A percentile compares a stretch with the other conserved stretches of the same genome.
These are phyloP conservation scores for Avena insularis DNA, from an alignment of 176 grass and related monocot species.

Conservation along the genomic window DNA sequence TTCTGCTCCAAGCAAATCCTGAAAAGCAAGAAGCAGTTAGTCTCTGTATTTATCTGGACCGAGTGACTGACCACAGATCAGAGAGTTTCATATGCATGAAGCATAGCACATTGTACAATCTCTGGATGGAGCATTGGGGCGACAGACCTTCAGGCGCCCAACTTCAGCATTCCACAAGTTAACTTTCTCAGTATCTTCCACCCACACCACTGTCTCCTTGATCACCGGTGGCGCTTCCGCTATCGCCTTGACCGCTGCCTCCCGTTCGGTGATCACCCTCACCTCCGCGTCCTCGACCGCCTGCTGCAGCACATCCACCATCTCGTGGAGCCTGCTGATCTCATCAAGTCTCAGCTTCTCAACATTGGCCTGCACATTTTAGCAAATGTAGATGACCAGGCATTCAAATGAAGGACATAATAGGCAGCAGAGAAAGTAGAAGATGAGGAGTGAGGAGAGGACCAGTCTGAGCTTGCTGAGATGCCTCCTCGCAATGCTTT, in stretches of 20 bases:
- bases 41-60: background rate
- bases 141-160: conserved; percentile 57
- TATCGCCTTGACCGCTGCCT: conserved; percentile 51
- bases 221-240: conserved; percentile 48
- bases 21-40: background rate
- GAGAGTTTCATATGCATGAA: background rate
- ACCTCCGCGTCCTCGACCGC: conserved; percentile 53
- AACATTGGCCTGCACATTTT: conserved; percentile 44
- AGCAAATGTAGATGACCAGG: background rate
- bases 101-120: conserved; percentile 23
- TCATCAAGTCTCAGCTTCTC: conserved; percentile 51
- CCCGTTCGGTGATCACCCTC: conserved; percentile 39
- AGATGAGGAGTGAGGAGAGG: background rate
- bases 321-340: conserved; percentile 53
- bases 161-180: conserved; percentile 41
- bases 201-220: conserved; percentile 50
- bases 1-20: conserved; percentile 60
- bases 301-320: conserved; percentile 64
- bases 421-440: background rate
- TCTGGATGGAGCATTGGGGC: conserved; percentile 3
- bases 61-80: background rate
- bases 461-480: conserved; percentile 63
- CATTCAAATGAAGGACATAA: background rate
- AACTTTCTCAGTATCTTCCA: conserved; percentile 50
- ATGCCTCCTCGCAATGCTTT: conserved; percentile 48